Base-by-base conservation (phyloP, 1,139 yeast genomes). In the Blastobotrys petasosporus region DNA sequence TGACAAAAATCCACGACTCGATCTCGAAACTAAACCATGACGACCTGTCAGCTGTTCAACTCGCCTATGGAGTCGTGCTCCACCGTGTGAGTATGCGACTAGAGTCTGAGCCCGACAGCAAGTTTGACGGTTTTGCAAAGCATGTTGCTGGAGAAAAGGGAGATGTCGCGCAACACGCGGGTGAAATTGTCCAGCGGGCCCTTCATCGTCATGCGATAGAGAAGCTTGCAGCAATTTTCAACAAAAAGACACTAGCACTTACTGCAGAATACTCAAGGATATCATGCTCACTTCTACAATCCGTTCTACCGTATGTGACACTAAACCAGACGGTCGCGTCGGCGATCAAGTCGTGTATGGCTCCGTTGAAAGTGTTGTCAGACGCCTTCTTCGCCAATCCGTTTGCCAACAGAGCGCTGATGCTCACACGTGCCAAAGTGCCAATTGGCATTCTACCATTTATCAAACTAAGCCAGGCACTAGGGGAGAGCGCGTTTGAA, bases 61-160 rank as follows among this genome's bases (percentile, higher is more conserved):
- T 84, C 55, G 75, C 80, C 30, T 87, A 95, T 95, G 77, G 86
- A 10, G 75, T 85, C 16, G 65, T 82, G 4, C 60, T 82, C 7
- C 79, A 79, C 53, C 69, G 82, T 44, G 79, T 82, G 51, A 69
- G 74, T 3, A 67, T 74, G 37, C 62, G 77, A 28, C 60, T 77
- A 11, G 51, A 32, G 35, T 43, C 48, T 37, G 35, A 23, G 15
- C 45, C 46, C 12, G 37, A 42, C 13, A 32, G 46, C 10, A 17
- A 25, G 10, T 48, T 41, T 42, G 45, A 50, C 46, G 47, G 45
- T 13, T 34, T 41, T 12, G 39, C 37, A 13, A 42, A 31, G 13
- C 37, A 45, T 6, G 48, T 44, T 11, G 52, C 38, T 20, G 48
- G 40, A 15, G 40, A 43, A 39, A 36, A 46, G 33, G 43, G 46